phyloP scores from a whole-genome alignment of 192 early-diverging fungal species.

The Coemansia sp. region DNA sequence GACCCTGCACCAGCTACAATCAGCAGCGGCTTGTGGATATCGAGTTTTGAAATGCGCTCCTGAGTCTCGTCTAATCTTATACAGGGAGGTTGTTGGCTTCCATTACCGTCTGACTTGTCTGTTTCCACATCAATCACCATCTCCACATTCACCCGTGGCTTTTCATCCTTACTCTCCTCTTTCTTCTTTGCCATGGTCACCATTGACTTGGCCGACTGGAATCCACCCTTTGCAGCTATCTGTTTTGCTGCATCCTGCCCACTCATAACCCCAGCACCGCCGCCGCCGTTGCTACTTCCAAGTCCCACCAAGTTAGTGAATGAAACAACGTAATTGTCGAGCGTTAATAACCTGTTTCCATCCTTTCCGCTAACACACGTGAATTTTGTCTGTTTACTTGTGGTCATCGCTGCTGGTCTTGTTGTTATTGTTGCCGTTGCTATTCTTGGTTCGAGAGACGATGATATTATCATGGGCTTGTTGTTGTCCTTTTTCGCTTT shows the following conservation, averaged over 20 bases:
- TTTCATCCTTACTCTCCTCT: not conserved
- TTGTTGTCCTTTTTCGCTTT: no score
- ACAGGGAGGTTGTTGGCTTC: no score
- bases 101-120: no score
- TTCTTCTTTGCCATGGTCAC: not conserved
- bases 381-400: not conserved
- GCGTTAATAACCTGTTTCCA: constrained; percentile 16
- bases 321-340: constrained; percentile 42
- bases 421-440: no score
- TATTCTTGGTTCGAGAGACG: no score
- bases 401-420: not conserved
- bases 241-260: not conserved
- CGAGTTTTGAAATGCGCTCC: constrained; percentile 36
- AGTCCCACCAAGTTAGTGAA: constrained; percentile 20
- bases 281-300: not conserved
- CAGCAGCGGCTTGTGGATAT: constrained; percentile 40
- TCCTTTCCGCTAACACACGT: not conserved
- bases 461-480: no score
- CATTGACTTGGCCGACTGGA: constrained; percentile 2
- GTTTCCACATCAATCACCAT: not conserved
- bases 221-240: constrained; percentile 1
- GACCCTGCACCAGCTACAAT: constrained; percentile 52
- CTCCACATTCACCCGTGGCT: no score
- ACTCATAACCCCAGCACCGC: not conserved
- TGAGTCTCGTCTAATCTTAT: constrained; percentile 26